These are phyloP conservation scores for Candida silvatica DNA, from an alignment of 805 yeast species.

Conservation along the genomic window DNA sequence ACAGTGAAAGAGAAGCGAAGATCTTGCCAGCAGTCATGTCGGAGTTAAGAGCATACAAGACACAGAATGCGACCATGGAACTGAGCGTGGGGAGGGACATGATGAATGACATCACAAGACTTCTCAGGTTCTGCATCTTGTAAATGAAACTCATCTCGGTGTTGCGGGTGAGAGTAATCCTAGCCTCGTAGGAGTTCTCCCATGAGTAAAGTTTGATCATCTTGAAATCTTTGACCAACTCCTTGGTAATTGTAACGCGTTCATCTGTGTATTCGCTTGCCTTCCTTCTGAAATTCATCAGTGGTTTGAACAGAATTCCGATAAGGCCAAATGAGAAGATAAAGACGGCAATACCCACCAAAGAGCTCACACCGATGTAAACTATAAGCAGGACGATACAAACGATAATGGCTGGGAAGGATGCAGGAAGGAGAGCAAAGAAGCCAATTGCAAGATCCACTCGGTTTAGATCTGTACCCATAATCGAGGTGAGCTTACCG, in stretches of 20 bases:
- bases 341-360: slow-evolving; percentile 61
- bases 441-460: slow-evolving; percentile 73
- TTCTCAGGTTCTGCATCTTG: slow-evolving; percentile 56
- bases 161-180: slow-evolving; percentile 45
- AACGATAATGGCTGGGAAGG: too few relatives aligned
- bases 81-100: slow-evolving; percentile 55
- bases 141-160: slow-evolving; percentile 55
- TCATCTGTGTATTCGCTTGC: slow-evolving; percentile 63
- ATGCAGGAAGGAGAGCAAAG: slow-evolving; percentile 58
- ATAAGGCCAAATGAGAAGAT: slow-evolving; percentile 39
- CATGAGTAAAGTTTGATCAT: slow-evolving; percentile 83
- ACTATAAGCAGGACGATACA: slow-evolving; percentile 57
- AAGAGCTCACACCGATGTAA: slow-evolving; percentile 64
- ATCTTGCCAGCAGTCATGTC: slow-evolving; percentile 47
- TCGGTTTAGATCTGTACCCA: slow-evolving; percentile 76
- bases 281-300: slow-evolving; percentile 45
- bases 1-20: slow-evolving; percentile 62
- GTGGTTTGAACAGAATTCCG: slow-evolving; percentile 34
- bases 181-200: slow-evolving; percentile 69
- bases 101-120: slow-evolving; percentile 47
- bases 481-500: slow-evolving; percentile 67
- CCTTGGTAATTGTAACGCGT: slow-evolving; percentile 72
- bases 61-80: slow-evolving; percentile 51
- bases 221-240: slow-evolving; percentile 69
- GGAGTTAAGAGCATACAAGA: slow-evolving; percentile 26